These are phyloP conservation scores for Conticribra weissflogii DNA, from an alignment of 108 stramenopile species.

Conservation along the genomic window DNA sequence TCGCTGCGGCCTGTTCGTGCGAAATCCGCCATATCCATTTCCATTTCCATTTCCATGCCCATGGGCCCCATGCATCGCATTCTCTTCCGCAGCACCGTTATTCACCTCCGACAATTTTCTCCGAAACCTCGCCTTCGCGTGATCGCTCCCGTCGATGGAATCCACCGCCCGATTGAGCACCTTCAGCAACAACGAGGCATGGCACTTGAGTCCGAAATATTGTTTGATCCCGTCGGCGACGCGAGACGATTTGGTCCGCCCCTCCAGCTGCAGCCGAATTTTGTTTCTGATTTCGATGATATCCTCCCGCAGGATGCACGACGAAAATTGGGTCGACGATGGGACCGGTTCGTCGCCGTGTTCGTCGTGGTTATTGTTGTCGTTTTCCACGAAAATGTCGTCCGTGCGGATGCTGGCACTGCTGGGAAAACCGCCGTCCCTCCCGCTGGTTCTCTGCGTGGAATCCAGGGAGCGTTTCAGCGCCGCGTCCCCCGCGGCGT, in stretches of 20 bases:
- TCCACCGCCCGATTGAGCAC: constrained; percentile 34
- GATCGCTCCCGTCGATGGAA: constrained; percentile 5
- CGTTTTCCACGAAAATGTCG: too few species aligned
- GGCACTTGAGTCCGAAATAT: constrained; percentile 33
- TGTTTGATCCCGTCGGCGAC: constrained; percentile 1
- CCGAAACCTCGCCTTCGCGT: neutral
- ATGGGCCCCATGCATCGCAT: too few species aligned
- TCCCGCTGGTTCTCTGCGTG: too few species aligned
- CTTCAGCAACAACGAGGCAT: constrained; percentile 21
- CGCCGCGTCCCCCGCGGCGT: too few species aligned
- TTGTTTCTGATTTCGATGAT: constrained; percentile 22
- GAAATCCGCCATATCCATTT: neutral
- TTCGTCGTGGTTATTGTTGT: too few species aligned
- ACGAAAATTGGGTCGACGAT: constrained; percentile 5
- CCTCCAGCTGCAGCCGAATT: constrained; percentile 7
- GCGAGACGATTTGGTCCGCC: constrained; percentile 4
- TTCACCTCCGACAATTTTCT: neutral
- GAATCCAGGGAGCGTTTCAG: too few species aligned
- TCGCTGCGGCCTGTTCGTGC: too few species aligned
- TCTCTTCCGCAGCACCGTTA: too few species aligned
- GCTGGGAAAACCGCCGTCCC: too few species aligned
- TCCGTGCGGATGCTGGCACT: too few species aligned
- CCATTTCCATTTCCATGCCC: too few species aligned
- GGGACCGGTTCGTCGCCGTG: constrained; percentile 8
- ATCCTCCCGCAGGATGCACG: constrained; percentile 22